Evolutionary conservation across 306 rosid species (phyloP), one percentile per base, ranked within the genome.

Genomic region (Rosa rugosa): DNA sequence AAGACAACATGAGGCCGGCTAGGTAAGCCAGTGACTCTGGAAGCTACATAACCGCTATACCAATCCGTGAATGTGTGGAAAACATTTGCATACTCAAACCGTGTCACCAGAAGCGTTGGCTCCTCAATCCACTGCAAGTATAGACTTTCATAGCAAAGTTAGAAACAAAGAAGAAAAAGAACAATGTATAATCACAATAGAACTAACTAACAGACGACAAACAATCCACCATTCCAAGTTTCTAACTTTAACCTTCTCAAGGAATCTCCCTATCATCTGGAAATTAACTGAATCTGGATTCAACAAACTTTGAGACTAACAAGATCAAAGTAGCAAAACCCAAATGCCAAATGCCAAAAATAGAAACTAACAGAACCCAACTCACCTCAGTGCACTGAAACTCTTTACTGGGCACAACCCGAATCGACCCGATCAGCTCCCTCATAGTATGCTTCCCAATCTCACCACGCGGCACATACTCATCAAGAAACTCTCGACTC

Each of bases 11-110:
- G 95, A 62, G 98, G 99, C 73, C 97, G 97, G 82, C 82, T 88
- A 38, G 97, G 97, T 81, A 95, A 79, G 82, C 85, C 92, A 25
- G 88, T 80, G 51, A 95, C 98, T 80, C 98, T 90, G 45, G 99
- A 92, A 85, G 96, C 83, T 54, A 91, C 99, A 75, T 95, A 95
- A 20, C 96, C 96, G 76, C 96, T 95, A 80, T 92, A 95, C 99
- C 99, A 95, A 81, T 95, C 99, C 0, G 99, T 92, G 73, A 92
- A 69, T 2, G 98, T 95, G 88, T 95, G 99, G 80, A 95, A 95
- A 75, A 95, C 91, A 84, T 95, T 95, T 12, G 99, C 99, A 81
- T 95, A 95, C 86, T 95, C 99, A 42, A 89, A 95, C 45, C 99
- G 93, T 40, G 99, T 95, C 84, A 92, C 94, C 83, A 95, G 67